Evolutionary conservation across 345 rosid species (phyloP), one percentile per base, ranked within the genome.

Genomic region (Brassica incana): DNA sequence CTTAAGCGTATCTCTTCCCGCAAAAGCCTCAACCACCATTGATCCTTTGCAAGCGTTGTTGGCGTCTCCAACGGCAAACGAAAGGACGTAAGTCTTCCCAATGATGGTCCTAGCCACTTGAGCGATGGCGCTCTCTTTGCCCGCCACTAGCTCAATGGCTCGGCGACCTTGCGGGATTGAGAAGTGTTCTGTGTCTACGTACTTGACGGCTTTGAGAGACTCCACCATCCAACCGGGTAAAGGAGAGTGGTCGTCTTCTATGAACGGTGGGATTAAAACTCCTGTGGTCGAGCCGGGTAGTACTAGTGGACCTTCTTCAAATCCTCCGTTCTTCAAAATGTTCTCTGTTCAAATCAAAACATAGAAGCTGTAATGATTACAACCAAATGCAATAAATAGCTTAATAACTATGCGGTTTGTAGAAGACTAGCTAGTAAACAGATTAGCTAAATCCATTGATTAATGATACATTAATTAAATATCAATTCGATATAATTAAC

Each of bases 201-300:
- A 95, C 64, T 95, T 92, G 14, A 95, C 95, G 1, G 98, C 97
- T 82, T 95, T 95, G 29, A 92, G 97, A 27, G 98, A 95, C 61
- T 90, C 97, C 3, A 89, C 83, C 77, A 88, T 87, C 98, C 99
- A 95, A 2, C 95, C 95, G 0, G 95, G 95, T 56, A 92, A 78
- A 5, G 99, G 94, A 16, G 92, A 85, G 79, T 91, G 91, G 23
- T 85, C 91, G 12, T 95, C 99, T 78, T 92, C 97, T 15, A 88
- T 86, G 65, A 86, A 85, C 8, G 99, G 95, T 50, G 98, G 95
- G 66, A 95, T 84, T 12, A 92, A 77, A 70, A 91, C 97, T 23
- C 99, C 99, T 52, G 86, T 88, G 12, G 87, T 83, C 1, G 91
- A 59, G 74, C 86, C 92, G 2, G 92, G 94, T 54, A 92, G 82